Conservation (phyloP, 352 stramenopile genomes). For the Blastocystis sp. region DNA sequence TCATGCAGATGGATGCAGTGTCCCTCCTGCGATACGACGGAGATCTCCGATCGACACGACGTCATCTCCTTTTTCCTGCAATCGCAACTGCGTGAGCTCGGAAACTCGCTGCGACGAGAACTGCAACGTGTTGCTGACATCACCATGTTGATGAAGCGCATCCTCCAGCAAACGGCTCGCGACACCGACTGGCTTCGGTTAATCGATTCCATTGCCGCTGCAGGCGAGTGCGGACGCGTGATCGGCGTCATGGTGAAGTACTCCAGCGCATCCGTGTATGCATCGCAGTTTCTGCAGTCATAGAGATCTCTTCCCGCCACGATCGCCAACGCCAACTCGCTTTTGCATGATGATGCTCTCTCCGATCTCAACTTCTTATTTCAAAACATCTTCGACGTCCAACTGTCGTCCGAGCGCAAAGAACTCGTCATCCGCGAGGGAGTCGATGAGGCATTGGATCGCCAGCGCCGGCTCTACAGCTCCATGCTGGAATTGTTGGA, state of each 20-base stretch:
- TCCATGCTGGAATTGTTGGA: conserved; percentile 8
- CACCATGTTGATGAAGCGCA: background rate
- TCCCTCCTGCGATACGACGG: background rate
- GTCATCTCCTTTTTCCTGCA: conserved; percentile 28
- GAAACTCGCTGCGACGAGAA: background rate
- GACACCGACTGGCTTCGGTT: conserved; percentile 16
- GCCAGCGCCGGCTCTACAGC: background rate
- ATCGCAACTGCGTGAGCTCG: background rate
- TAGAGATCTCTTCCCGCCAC: no score
- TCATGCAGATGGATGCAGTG: conserved; percentile 34
- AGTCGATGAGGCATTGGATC: background rate
- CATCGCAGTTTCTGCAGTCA: background rate
- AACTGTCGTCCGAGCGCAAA: background rate
- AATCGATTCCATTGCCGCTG: background rate
- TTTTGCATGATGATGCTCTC: background rate
- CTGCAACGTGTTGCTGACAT: conserved; percentile 17
- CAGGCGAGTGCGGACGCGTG: background rate
- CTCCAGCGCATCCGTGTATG: background rate
- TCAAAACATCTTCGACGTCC: conserved; percentile 15
- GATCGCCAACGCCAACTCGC: background rate
- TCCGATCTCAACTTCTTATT: background rate
- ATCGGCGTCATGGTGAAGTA: conserved; percentile 30
- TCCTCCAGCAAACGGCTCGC: background rate
- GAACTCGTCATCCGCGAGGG: conserved; percentile 17
- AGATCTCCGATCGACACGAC: background rate